Evolutionary conservation across 495 filamentous ascomycete genomes (phyloP), one percentile per base, ranked within the genome.

Genomic region (Jackrogersella multiformis): DNA sequence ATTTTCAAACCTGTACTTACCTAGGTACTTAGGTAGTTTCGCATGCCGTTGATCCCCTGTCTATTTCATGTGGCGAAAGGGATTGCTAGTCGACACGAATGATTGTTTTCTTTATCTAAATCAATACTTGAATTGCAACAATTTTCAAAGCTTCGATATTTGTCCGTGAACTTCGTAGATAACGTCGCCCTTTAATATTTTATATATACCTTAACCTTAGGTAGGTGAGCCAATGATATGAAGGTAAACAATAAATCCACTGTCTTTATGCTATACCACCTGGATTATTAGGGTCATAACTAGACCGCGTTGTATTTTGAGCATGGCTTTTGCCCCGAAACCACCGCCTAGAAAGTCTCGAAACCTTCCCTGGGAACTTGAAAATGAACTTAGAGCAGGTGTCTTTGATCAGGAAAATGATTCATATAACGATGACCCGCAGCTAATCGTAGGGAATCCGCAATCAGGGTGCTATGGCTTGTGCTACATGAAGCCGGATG

Each of bases 401-500:
- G 58, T 68, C 1, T 44, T 61, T 5, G 64, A 68, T 0, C 39
- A 46, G 10, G 49, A 24, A 0, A 44, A 59, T 2, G 42, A 26
- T 1, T 41, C 23, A 28, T 30, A 41, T n/a, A 34, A 59, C 4
- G 34, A 15, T 5, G 34, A 26, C 0, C 64, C 68, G 2, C 34
- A 60, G 8, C 28, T 71, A 12, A 68, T 71, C 5, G 51, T 71
- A 13, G 20, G 20, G 1, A 49, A 44, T 21, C 52, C 6, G 1
- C 28, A 12, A 18, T 56, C 41, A 1, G 54, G 54, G 0, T 68
- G 68, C 42, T 54, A 53, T 15, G 68, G 68, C 0, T 38, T 66
- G 0, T 71, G 49, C 5, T 23, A 23, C 8, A 26, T 56, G 0
- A 18, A 2, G 1, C 24, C 4, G 10, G 20, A 20, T 0, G 56